Base-by-base conservation (phyloP, 495 filamentous ascomycete genomes). In the Neurospora intermedia region DNA sequence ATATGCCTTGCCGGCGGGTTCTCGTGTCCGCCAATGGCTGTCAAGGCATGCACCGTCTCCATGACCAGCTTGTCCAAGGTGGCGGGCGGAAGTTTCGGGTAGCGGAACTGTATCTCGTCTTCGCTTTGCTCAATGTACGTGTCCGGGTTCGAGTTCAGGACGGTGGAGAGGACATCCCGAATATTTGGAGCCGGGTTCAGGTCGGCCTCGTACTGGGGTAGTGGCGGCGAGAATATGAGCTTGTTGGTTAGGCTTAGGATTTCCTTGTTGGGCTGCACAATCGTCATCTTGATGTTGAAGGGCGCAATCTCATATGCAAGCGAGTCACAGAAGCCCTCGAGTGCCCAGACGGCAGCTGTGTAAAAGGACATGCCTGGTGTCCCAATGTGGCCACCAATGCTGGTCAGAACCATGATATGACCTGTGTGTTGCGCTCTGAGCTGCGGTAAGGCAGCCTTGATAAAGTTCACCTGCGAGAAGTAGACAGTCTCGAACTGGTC, bases 291-390 rank as follows among this genome's bases (percentile, higher is more conserved):
- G 85, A 98, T 89, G 81, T 97, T 97, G 86, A 98, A 98, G 2
- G 96, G 96, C 0, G 96, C 96, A 71, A 99, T 92, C 82, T 99
- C 96, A 83, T 97, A 99, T 1, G 94, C 94, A 13, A 99, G 85
- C 69, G 93, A 96, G 88, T 97, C 95, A 82, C 94, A 97, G 81
- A 96, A 97, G n/a, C 96, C 96, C 82, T 99, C 96, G 7, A 98
- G 88, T 9, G 95, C 96, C 94, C 96, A 97, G 48, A 93, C 93
- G 35, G 93, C 90, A 62, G 96, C 94, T 76, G 93, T 94, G 80
- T 96, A 96, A 86, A 96, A 92, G 59, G 92, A 88, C 80, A 98
- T 88, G 16, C 94, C 93, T 0, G 96, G 96, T 3, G 95, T 97
- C 39, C 94, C 96, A 75, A 99, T 91, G 81, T 97, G 93, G 7